A percentile compares a stretch with the other conserved stretches of the same genome.
These are phyloP conservation scores for Solanum chmielewskii DNA, from an alignment of 257 asterid species.

Conservation along the genomic window DNA sequence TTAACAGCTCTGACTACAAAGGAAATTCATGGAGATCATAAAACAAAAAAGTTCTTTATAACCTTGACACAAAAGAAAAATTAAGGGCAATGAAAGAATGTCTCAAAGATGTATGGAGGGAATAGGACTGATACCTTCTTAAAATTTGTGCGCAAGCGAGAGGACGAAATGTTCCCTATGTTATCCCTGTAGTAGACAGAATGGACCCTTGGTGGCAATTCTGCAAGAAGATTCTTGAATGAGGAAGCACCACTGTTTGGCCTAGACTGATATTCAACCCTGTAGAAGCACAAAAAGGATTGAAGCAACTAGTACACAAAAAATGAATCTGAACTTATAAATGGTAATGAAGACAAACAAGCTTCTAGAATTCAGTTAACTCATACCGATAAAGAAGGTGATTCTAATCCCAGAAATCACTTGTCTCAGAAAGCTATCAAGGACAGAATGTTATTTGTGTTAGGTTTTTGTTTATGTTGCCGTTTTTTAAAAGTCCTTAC, in stretches of 20 bases:
- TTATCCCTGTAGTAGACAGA: constrained; percentile 97
- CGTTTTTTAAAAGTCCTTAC: not conserved
- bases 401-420: not conserved
- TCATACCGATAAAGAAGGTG: not conserved
- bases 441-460: not conserved
- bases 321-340: not conserved
- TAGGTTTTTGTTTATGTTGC: not conserved
- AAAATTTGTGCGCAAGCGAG: constrained; percentile 61
- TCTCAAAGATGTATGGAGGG: not conserved
- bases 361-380: not conserved
- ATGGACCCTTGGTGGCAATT: constrained; percentile 89
- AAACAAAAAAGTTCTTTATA: not conserved
- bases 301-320: constrained; percentile 3
- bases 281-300: constrained; percentile 19
- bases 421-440: not conserved
- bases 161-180: constrained; percentile 89
- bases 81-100: not conserved
- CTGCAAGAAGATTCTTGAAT: constrained; percentile 88
- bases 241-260: constrained; percentile 69
- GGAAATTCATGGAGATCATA: not conserved
- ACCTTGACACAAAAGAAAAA: not conserved
- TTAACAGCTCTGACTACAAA: constrained; percentile 80
- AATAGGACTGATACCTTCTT: constrained; percentile 52
- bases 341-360: not conserved
- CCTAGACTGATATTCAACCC: constrained; percentile 89